A percentile compares a stretch with the other conserved stretches of the same genome.
Evolutionary conservation across 2,329 filamentous ascomycete species (phyloP).

Genomic region (Diaporthe ampelina): DNA sequence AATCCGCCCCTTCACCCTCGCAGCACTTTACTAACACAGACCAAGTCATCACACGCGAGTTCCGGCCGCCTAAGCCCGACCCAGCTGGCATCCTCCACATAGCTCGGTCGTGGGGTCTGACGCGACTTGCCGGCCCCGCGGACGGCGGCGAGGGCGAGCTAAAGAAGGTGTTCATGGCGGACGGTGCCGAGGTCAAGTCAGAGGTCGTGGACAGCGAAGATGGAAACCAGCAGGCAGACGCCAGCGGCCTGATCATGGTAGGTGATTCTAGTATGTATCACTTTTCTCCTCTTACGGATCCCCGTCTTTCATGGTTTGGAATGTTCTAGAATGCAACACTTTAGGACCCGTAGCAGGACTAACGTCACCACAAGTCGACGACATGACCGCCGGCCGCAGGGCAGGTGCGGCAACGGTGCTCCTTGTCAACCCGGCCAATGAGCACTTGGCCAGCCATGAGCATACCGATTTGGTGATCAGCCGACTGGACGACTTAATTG

Average conservation of each 20-base stretch:
- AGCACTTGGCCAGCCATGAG: slow-evolving; percentile 75
- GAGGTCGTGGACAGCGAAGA: slow-evolving; percentile 45
- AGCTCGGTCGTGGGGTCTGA: slow-evolving; percentile 80
- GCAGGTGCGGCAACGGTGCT: slow-evolving; percentile 94
- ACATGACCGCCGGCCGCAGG: slow-evolving; percentile 87
- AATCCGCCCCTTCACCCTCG: background rate
- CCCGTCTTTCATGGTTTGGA: no score
- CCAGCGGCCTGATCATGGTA: slow-evolving; percentile 71
- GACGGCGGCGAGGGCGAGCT: background rate
- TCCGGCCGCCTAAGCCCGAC: slow-evolving; percentile 86
- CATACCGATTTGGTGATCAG: slow-evolving; percentile 83
- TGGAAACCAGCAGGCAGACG: slow-evolving; percentile 54
- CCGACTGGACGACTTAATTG: slow-evolving; percentile 81
- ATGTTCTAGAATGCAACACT: no score
- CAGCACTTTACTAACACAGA: background rate
- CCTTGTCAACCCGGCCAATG: slow-evolving; percentile 86
- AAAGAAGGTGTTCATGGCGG: slow-evolving; percentile 18
- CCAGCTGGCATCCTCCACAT: slow-evolving; percentile 92
- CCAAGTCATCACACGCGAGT: slow-evolving; percentile 82
- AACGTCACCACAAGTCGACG: slow-evolving; percentile 69
- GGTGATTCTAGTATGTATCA: slow-evolving; percentile 72
- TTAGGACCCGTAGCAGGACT: no score
- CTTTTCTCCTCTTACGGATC: no score
- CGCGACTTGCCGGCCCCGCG: slow-evolving; percentile 40
- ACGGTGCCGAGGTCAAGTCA: slow-evolving; percentile 39